phyloP scores from a whole-genome alignment of 2,329 filamentous ascomycete genomes.

The Botrytis pseudocinerea region DNA sequence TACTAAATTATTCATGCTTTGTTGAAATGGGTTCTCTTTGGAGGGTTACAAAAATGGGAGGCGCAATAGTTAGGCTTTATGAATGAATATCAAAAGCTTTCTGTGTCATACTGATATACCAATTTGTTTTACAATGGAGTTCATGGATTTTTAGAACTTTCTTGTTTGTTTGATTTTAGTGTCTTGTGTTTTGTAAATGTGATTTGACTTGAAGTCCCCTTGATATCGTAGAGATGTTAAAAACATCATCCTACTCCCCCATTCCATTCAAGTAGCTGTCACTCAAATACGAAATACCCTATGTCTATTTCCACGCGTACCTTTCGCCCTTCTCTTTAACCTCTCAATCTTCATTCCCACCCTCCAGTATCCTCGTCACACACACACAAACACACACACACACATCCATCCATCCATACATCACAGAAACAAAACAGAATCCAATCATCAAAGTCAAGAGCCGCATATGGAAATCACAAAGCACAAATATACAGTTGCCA shows the following conservation, averaged over 20 bases:
- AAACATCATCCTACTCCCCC: neutral
- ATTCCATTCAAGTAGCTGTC: too few species aligned
- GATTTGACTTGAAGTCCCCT: neutral
- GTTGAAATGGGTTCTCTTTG: conserved; percentile 17
- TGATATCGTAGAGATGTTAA: neutral
- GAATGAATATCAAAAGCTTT: conserved; percentile 25
- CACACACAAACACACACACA: neutral
- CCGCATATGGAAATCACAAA: too few species aligned
- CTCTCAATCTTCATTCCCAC: neutral
- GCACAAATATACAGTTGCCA: neutral
- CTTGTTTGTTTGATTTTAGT: neutral
- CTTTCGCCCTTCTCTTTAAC: neutral
- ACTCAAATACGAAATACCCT: neutral
- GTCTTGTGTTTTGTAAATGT: neutral
- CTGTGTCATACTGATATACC: conserved; percentile 22
- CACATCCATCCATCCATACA: neutral
- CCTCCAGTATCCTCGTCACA: neutral
- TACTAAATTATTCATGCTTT: conserved; percentile 61
- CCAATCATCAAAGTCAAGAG: too few species aligned
- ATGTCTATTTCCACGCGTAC: neutral
- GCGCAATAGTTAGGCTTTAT: conserved; percentile 24
- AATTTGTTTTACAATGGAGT: conserved; percentile 19
- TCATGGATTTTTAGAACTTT: conserved; percentile 2
- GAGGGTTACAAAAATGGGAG: conserved; percentile 17
- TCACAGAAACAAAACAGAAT: neutral